Conservation (phyloP, 805 yeast species). For the Wickerhamiella hasegawae region DNA sequence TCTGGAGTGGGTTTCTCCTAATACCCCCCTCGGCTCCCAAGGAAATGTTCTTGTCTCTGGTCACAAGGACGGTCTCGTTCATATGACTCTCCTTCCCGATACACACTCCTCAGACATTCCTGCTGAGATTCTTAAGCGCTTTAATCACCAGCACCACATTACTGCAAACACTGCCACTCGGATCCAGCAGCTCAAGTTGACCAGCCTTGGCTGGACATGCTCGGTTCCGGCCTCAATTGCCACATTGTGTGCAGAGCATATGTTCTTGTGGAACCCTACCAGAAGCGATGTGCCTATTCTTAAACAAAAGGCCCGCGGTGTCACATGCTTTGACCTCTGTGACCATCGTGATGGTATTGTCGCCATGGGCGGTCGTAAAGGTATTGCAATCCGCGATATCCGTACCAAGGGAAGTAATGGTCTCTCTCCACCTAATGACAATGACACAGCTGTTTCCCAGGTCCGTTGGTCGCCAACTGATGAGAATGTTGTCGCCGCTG, state of each 20-base stretch:
- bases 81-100: conserved; percentile 54
- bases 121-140: conserved; percentile 65
- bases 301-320: conserved; percentile 35
- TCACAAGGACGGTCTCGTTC: conserved; percentile 58
- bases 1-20: conserved; percentile 27
- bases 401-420: conserved; percentile 33
- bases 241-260: conserved; percentile 47
- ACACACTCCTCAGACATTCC: conserved; percentile 27
- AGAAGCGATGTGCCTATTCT: conserved; percentile 43
- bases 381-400: conserved; percentile 59
- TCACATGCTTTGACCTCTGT: conserved; percentile 34
- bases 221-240: conserved; percentile 32
- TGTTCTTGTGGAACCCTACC: conserved; percentile 64
- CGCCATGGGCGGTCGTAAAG: conserved; percentile 47
- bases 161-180: conserved; percentile 12
- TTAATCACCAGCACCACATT: conserved; percentile 60
- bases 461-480: conserved; percentile 51
- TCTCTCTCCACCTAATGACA: conserved; percentile 28
- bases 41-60: conserved; percentile 46
- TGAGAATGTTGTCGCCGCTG: conserved; percentile 47
- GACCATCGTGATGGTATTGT: conserved; percentile 33
- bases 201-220: conserved; percentile 30
- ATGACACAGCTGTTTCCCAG: conserved; percentile 24
- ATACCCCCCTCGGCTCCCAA: conserved; percentile 20
- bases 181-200: conserved; percentile 24